Evolutionary conservation across 305 asterid genomes (phyloP).

Genomic region (Solanum chacoense): DNA sequence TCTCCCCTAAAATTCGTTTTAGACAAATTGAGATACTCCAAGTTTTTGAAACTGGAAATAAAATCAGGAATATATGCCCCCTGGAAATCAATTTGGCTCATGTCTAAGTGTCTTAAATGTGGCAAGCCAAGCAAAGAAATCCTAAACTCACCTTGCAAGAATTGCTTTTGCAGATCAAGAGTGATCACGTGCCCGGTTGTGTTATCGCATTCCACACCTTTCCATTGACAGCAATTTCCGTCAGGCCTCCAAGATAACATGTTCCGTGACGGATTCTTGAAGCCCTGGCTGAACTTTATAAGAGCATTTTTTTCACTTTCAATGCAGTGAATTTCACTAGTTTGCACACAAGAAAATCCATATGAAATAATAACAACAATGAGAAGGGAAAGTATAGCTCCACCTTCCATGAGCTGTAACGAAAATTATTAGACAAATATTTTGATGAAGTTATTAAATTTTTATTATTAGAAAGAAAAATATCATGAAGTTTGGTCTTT

Average conservation of each 20-base stretch:
- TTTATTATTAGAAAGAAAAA: no score
- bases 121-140: not conserved
- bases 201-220: not conserved
- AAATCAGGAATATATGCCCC: not conserved
- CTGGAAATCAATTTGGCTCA: not conserved
- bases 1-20: not conserved
- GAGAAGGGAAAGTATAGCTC: not conserved
- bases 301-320: not conserved
- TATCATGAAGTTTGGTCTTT: not conserved
- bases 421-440: not conserved
- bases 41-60: not conserved
- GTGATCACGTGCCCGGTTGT: not conserved
- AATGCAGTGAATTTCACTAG: not conserved
- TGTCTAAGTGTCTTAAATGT: not conserved
- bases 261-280: not conserved
- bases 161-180: not conserved
- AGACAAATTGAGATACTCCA: not conserved
- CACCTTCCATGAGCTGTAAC: not conserved
- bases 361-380: not conserved
- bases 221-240: not conserved
- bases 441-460: not conserved
- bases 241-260: not conserved
- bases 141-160: not conserved
- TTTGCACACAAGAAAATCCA: not conserved
- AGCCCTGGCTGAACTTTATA: not conserved